Base-by-base conservation (phyloP, 2,329 filamentous ascomycete genomes). In the Exserohilum rostratum region DNA sequence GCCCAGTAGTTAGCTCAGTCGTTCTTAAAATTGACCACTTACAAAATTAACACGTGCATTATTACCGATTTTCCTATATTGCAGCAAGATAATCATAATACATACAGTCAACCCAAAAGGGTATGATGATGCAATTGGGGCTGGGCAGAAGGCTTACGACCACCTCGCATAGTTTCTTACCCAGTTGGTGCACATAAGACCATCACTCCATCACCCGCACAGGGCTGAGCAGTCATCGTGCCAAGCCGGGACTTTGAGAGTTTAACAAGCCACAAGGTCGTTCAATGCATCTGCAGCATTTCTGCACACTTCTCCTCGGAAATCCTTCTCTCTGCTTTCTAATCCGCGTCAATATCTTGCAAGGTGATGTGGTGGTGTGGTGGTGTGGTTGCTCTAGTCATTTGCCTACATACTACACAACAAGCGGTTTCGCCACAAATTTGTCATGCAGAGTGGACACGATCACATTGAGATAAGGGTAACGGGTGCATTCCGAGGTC, bases 121-220 rank as follows among this genome's bases (percentile, higher is more conserved):
- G 44, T 42, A 35, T 40, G 22, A 31, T 43, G 12, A 27, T 42
- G 30, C 35, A 30, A 48, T 30, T 43, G 13, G 22, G 42, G 45
- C 12, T 42, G 31, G 22, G 17, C 15, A 40, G 22, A 42, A 43
- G 37, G 25, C 48, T n/a, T n/a, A n/a, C 25, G 38, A 42, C 44
- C 20, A 20, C 37, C 45, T 42, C 17, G 15, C 20, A 29, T 50
- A 50, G 48, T 33, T 30, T 45, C 15, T 13, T 13, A 15, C 34
- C 17, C 44, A 50, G 39, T 37, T 22, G 12, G 40, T 31, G 25
- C 39, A 44, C 18, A 12, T 44, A n/a, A 44, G 40, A 50, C 42
- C 27, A 39, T 29, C n/a, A n/a, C 38, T 12, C 22, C 5, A 11
- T 29, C n/a, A n/a, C n/a, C n/a, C n/a, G n/a, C n/a, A n/a, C n/a